Percentiles rank a stretch among this genome's conserved stretches.
phyloP scores from a whole-genome alignment of 73 alveolate species.

The Stentor coeruleus region DNA sequence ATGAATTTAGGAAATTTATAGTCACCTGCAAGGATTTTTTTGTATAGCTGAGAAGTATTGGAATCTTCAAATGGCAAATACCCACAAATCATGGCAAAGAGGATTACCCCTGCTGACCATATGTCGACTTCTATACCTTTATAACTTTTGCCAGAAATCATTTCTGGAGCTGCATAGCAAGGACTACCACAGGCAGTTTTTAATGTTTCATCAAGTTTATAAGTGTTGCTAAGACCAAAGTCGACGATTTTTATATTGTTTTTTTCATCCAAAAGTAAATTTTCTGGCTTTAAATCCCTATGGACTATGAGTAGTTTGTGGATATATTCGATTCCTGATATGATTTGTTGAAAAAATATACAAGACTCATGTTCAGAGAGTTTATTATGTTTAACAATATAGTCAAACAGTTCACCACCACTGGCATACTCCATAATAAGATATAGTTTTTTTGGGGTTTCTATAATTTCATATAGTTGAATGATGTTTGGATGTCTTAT shows the following conservation, averaged over 20 bases:
- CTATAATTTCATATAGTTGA: slow-evolving; percentile 66
- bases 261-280: slow-evolving; percentile 64
- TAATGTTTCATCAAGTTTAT: slow-evolving; percentile 23
- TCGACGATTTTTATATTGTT: slow-evolving; percentile 75
- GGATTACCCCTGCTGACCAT: slow-evolving; percentile 95
- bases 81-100: slow-evolving; percentile 97
- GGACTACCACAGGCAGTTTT: slow-evolving; percentile 88
- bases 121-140: slow-evolving; percentile 89
- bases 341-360: slow-evolving; percentile 64
- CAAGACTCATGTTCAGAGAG: slow-evolving; percentile 71
- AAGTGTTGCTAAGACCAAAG: slow-evolving; percentile 66
- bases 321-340: slow-evolving; percentile 72
- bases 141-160: slow-evolving; percentile 83
- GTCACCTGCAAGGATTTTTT: slow-evolving; percentile 54
- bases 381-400: slow-evolving; percentile 51
- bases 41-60: slow-evolving; percentile 69
- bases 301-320: slow-evolving; percentile 71
- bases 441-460: slow-evolving; percentile 33
- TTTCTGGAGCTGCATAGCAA: slow-evolving; percentile 94
- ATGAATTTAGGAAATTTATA: slow-evolving; percentile 10
- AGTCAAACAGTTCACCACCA: slow-evolving; percentile 82
- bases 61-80: slow-evolving; percentile 95
- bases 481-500: slow-evolving; percentile 75
- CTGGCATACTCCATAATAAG: slow-evolving; percentile 76
- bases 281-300: slow-evolving; percentile 90